phyloP scores from a whole-genome alignment of 164 flowering plant species.

The Paratinospora sagittata region DNA sequence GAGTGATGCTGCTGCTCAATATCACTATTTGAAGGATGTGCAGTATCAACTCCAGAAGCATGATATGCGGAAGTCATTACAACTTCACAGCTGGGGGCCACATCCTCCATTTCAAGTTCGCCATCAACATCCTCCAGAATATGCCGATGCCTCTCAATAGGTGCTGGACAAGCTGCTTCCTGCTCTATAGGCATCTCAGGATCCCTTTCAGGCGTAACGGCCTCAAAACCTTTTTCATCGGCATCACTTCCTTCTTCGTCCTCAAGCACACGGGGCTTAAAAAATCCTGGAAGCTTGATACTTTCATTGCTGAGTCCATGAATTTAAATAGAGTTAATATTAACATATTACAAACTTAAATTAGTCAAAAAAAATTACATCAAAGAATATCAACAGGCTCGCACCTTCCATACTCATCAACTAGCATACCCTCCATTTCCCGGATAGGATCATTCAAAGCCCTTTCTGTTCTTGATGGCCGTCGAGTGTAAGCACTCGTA shows the following conservation, averaged over 20 bases:
- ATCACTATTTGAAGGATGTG: conserved; percentile 20
- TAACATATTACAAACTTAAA: neutral
- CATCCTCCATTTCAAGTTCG: conserved; percentile 99
- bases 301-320: conserved; percentile 74
- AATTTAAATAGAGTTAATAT: conserved; percentile 8
- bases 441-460: conserved; percentile 85
- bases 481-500: conserved; percentile 44
- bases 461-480: conserved; percentile 70
- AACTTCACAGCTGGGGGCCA: conserved; percentile 63
- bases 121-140: conserved; percentile 96
- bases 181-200: conserved; percentile 31
- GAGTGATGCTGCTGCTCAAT: conserved; percentile 25
- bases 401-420: conserved; percentile 97
- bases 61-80: conserved; percentile 28
- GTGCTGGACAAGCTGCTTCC: conserved; percentile 19
- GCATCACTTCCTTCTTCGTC: conserved; percentile 75
- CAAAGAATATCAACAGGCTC: conserved; percentile 4
- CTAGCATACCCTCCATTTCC: conserved; percentile 96
- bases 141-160: conserved; percentile 54
- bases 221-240: conserved; percentile 77
- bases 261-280: conserved; percentile 74
- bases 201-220: conserved; percentile 81
- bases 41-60: conserved; percentile 17
- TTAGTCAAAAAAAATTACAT: neutral
- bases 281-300: conserved; percentile 79